Evolutionary conservation across 768 basidiomycete genomes (phyloP).

Genomic region (Podaxis sp.): DNA sequence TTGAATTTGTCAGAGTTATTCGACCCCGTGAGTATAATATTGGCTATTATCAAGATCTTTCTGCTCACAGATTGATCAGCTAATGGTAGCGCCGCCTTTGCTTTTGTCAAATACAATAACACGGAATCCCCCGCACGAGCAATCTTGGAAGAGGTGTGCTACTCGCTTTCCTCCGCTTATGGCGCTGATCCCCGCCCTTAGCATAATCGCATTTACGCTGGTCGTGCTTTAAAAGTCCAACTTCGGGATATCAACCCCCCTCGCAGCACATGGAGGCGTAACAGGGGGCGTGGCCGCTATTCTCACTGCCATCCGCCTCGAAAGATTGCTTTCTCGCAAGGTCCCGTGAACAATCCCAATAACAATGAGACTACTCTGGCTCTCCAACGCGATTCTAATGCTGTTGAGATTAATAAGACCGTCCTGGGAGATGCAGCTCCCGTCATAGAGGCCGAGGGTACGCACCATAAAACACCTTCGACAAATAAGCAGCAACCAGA

Average conservation of each 20-base stretch:
- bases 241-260: slow-evolving; percentile 65
- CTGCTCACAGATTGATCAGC: slow-evolving; percentile 31
- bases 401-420: neutral
- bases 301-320: slow-evolving; percentile 26
- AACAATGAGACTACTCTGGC: neutral
- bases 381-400: neutral
- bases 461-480: neutral
- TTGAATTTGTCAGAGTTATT: slow-evolving; percentile 65
- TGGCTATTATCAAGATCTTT: neutral
- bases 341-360: neutral
- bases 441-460: neutral
- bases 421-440: neutral
- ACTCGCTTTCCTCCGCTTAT: neutral
- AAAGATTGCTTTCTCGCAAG: neutral
- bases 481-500: neutral
- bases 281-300: slow-evolving; percentile 43
- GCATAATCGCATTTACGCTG: slow-evolving; percentile 70
- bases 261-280: slow-evolving; percentile 47
- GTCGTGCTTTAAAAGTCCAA: slow-evolving; percentile 74
- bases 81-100: slow-evolving; percentile 68
- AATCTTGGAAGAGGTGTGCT: slow-evolving; percentile 57
- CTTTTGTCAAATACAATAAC: slow-evolving; percentile 72
- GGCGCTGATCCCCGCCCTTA: slow-evolving; percentile 23
- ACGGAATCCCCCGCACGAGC: slow-evolving; percentile 66
- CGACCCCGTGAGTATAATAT: slow-evolving; percentile 49